phyloP scores from a whole-genome alignment of 2,329 filamentous ascomycete genomes.

The Chaetomiaceae sp. region DNA sequence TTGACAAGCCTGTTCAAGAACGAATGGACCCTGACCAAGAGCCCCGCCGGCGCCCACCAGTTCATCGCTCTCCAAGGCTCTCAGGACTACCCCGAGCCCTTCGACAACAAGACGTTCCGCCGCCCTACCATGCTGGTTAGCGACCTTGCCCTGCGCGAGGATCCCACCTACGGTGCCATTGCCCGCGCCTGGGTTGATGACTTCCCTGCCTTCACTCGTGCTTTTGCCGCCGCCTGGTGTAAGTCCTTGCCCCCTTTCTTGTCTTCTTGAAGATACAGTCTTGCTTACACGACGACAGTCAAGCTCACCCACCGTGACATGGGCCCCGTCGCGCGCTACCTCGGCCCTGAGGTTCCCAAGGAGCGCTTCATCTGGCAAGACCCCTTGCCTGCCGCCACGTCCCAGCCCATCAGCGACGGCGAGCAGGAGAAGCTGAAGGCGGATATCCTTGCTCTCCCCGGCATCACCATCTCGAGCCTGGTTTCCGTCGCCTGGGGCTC shows the following conservation, averaged over 20 bases:
- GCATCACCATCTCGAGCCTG: slow-evolving; percentile 56
- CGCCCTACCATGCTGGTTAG: slow-evolving; percentile 72
- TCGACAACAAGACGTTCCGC: slow-evolving; percentile 66
- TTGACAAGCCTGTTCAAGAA: slow-evolving; percentile 73
- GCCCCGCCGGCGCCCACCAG: slow-evolving; percentile 71
- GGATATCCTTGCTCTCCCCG: slow-evolving; percentile 55
- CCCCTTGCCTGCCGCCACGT: slow-evolving; percentile 53
- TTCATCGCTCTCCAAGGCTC: slow-evolving; percentile 62
- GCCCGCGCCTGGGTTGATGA: slow-evolving; percentile 65
- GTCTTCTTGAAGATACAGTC: no score
- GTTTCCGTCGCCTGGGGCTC: slow-evolving; percentile 65
- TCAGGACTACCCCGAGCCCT: slow-evolving; percentile 63
- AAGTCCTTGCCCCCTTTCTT: no score
- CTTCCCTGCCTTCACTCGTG: slow-evolving; percentile 63
- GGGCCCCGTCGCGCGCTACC: slow-evolving; percentile 64
- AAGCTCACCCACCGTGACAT: slow-evolving; percentile 79
- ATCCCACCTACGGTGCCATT: slow-evolving; percentile 72
- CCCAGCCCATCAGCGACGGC: slow-evolving; percentile 57
- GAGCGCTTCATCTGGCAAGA: slow-evolving; percentile 74
- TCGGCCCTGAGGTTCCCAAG: slow-evolving; percentile 68
- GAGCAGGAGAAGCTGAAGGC: slow-evolving; percentile 64
- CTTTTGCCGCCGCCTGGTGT: slow-evolving; percentile 69
- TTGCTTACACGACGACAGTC: slow-evolving; percentile 33
- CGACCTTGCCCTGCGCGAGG: slow-evolving; percentile 67
- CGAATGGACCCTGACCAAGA: slow-evolving; percentile 74